Conservation (phyloP, 2,329 filamentous ascomycete genomes). For the Colletotrichum theobromicola region DNA sequence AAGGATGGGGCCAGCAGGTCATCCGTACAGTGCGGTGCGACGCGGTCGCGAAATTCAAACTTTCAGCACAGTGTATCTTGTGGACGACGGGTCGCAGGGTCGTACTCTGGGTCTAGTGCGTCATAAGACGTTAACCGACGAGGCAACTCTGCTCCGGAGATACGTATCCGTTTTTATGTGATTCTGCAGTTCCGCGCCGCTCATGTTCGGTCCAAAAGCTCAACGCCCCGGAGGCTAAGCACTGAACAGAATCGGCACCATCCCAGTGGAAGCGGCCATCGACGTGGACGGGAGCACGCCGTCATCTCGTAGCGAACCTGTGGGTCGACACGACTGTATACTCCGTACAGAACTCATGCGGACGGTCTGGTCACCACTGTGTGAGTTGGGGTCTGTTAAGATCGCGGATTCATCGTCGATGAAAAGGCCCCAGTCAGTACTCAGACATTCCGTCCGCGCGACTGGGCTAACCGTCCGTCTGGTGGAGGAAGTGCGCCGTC, state of each 20-base stretch:
- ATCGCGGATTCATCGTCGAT: neutral
- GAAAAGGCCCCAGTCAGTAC: neutral
- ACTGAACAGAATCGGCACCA: neutral
- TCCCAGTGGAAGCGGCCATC: neutral
- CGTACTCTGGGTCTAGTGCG: conserved; percentile 10
- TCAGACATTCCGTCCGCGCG: neutral
- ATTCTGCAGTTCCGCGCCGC: neutral
- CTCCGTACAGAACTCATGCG: neutral
- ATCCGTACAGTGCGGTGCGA: neutral
- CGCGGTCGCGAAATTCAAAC: conserved; percentile 1
- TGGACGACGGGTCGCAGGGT: neutral
- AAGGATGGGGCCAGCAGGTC: neutral
- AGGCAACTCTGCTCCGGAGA: neutral
- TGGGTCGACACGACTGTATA: neutral
- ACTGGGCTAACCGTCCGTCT: neutral
- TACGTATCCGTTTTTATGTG: neutral
- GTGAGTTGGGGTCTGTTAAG: neutral
- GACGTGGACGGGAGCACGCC: neutral
- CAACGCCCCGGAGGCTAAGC: neutral
- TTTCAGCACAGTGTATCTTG: conserved; percentile 10
- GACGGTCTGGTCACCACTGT: neutral
- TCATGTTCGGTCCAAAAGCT: neutral
- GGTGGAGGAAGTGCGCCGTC: neutral
- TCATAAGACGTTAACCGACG: conserved; percentile 17
- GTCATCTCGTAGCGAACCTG: neutral